Evolutionary conservation across 2,329 filamentous ascomycete genomes (phyloP).

Genomic region (Alternaria arbusti): DNA sequence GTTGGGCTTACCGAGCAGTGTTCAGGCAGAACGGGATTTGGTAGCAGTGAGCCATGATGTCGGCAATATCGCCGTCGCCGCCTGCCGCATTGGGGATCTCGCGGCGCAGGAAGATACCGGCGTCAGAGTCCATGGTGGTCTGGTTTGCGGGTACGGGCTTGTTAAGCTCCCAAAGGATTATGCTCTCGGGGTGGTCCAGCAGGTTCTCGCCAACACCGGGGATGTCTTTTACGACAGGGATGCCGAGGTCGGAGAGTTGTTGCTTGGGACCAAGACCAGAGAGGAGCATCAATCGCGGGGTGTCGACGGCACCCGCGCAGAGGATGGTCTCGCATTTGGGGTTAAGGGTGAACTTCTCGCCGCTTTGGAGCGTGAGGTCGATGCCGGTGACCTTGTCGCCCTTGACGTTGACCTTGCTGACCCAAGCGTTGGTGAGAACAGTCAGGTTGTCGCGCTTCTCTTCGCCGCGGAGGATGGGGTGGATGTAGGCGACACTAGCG

Average conservation of each 20-base stretch:
- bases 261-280: conserved; percentile 58
- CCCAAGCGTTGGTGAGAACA: conserved; percentile 86
- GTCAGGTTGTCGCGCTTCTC: conserved; percentile 85
- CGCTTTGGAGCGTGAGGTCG: conserved; percentile 69
- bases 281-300: conserved; percentile 68
- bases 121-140: conserved; percentile 91
- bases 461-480: conserved; percentile 83
- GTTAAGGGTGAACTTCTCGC: conserved; percentile 60
- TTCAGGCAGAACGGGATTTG: conserved; percentile 92
- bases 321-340: conserved; percentile 79
- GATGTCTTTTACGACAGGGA: conserved; percentile 64
- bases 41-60: conserved; percentile 97
- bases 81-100: conserved; percentile 72
- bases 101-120: conserved; percentile 84
- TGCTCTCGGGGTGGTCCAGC: conserved; percentile 69
- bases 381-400: conserved; percentile 76
- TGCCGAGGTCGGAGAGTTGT: conserved; percentile 55
- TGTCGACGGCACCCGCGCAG: conserved; percentile 81
- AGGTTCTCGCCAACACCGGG: conserved; percentile 70
- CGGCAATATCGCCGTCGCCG: conserved; percentile 75
- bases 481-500: conserved; percentile 90
- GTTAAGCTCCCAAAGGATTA: conserved; percentile 81
- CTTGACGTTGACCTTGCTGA: conserved; percentile 77
- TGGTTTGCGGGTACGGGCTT: conserved; percentile 77
- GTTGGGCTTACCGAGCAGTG: conserved; percentile 64